phyloP scores from a whole-genome alignment of 345 rosid species.

The Arabidopsis thaliana region TAIR10.1 NC_003075.7:6345001-6345500 shows the following conservation, averaged over 20 bases:
- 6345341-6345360: conserved; percentile 41
- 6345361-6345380: conserved; percentile 15
- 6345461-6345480: conserved; percentile 23
- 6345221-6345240: conserved; percentile 59
- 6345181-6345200: conserved; percentile 67
- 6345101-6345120: conserved; percentile 68
- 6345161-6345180: conserved; percentile 50
- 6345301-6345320: conserved; percentile 72
- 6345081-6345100: conserved; percentile 77
- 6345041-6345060: conserved; percentile 75
- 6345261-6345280: conserved; percentile 79
- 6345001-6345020: conserved; percentile 51
- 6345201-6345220: conserved; percentile 64
- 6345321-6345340: conserved; percentile 62
- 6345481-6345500: conserved; percentile 21
- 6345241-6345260: conserved; percentile 79
- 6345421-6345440: conserved; percentile 11
- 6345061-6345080: conserved; percentile 63
- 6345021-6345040: conserved; percentile 54
- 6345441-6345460: background rate
- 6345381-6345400: conserved; percentile 19
- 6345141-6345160: conserved; percentile 53
- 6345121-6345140: conserved; percentile 65
- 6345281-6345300: conserved; percentile 66
- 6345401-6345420: conserved; percentile 13